phyloP scores from a whole-genome alignment of 2,329 filamentous ascomycete genomes.

The Chrysosporium keratinophilum region DNA sequence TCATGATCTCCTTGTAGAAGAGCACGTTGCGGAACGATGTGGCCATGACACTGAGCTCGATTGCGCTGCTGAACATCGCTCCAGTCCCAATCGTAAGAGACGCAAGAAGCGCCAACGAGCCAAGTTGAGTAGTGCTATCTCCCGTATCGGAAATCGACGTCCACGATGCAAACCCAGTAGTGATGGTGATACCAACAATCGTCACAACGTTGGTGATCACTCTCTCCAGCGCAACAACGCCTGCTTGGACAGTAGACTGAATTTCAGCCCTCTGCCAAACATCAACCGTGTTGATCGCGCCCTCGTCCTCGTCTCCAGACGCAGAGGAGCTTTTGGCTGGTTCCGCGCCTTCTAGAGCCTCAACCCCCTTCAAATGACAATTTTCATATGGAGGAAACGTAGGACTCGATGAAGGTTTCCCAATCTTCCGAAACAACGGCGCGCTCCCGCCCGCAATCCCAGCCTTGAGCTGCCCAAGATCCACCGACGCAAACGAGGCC shows the following conservation, averaged over 20 bases:
- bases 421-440: constrained; percentile 11
- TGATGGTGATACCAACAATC: constrained; percentile 13
- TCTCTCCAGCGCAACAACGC: constrained; percentile 6
- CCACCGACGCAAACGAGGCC: constrained; percentile 10
- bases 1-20: constrained; percentile 11
- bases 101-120: constrained; percentile 10
- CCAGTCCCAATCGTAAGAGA: constrained; percentile 12
- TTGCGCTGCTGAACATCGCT: constrained; percentile 12
- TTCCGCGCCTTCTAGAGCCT: background rate
- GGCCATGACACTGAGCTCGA: constrained; percentile 13
- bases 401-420: constrained; percentile 9
- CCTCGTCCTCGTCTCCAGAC: constrained; percentile 3
- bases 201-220: constrained; percentile 12
- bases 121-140: constrained; percentile 11
- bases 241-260: constrained; percentile 10
- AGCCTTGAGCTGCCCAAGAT: constrained; percentile 5
- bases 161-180: constrained; percentile 11
- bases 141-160: constrained; percentile 7
- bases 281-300: constrained; percentile 7
- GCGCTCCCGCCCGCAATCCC: background rate
- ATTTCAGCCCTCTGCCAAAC: constrained; percentile 12
- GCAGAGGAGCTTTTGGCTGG: background rate
- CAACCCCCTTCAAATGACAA: constrained; percentile 2
- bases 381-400: constrained; percentile 10
- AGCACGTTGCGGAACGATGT: constrained; percentile 11